Percentiles rank a stretch among this genome's conserved stretches.
phyloP scores from a whole-genome alignment of 495 filamentous ascomycete genomes.

The Xylaria flabelliformis region DNA sequence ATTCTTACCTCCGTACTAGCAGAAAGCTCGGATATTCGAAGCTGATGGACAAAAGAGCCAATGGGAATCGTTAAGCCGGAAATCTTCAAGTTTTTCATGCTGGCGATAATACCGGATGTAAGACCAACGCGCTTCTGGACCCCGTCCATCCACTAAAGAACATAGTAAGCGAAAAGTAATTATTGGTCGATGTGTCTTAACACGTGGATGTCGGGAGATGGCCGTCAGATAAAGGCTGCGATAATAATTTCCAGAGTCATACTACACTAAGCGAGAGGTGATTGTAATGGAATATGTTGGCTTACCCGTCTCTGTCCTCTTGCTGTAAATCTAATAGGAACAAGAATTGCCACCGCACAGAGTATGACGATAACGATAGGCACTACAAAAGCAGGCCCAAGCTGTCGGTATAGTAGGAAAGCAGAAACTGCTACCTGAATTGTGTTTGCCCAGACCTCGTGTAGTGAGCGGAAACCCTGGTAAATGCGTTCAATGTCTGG shows the following conservation, averaged over 20 bases:
- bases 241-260: not conserved
- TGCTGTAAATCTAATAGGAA: not conserved
- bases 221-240: not conserved
- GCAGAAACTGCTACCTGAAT: conserved; percentile 38
- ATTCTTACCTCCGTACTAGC: not conserved
- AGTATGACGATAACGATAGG: not conserved
- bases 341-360: not conserved
- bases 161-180: not conserved
- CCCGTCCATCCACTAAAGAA: not conserved
- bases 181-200: too few species aligned
- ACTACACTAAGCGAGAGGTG: not conserved
- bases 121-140: not conserved
- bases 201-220: not conserved
- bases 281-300: not conserved
- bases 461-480: conserved; percentile 54
- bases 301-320: not conserved
- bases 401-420: conserved; percentile 41
- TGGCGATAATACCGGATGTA: not conserved
- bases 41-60: not conserved
- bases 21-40: not conserved
- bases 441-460: conserved; percentile 61
- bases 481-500: conserved; percentile 60
- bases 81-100: not conserved
- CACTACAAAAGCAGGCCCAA: conserved; percentile 27
- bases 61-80: not conserved